Evolutionary conservation across 805 yeast genomes (phyloP).

Genomic region (Metschnikowia kofuensis): DNA sequence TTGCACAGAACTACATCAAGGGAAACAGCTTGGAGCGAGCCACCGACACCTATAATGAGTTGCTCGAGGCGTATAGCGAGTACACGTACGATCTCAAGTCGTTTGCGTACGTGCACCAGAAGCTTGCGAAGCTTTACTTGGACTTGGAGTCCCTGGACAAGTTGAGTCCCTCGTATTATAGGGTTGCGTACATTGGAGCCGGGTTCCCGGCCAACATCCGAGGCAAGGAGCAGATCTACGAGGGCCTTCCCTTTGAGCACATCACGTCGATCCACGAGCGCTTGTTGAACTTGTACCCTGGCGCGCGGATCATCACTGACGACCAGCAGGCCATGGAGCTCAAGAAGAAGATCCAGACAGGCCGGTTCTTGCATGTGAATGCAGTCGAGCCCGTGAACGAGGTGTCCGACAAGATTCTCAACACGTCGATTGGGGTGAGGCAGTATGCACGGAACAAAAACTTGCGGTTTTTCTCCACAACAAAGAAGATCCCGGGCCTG

Average conservation of each 20-base stretch:
- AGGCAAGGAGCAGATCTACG: slow-evolving; percentile 75
- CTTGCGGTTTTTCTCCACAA: slow-evolving; percentile 63
- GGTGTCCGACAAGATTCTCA: slow-evolving; percentile 43
- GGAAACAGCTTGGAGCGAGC: slow-evolving; percentile 82
- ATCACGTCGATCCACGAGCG: slow-evolving; percentile 79
- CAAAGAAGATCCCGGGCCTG: slow-evolving; percentile 71
- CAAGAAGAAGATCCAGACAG: slow-evolving; percentile 53
- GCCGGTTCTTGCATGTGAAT: slow-evolving; percentile 69
- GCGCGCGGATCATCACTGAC: slow-evolving; percentile 65
- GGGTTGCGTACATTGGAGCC: slow-evolving; percentile 75
- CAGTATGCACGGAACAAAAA: slow-evolving; percentile 75
- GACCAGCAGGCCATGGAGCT: slow-evolving; percentile 56
- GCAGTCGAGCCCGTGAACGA: slow-evolving; percentile 69
- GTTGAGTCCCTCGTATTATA: slow-evolving; percentile 72
- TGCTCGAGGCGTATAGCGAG: slow-evolving; percentile 69
- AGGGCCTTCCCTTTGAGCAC: slow-evolving; percentile 86
- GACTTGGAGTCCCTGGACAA: slow-evolving; percentile 69
- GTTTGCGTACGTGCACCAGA: slow-evolving; percentile 65
- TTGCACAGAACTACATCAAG: slow-evolving; percentile 64
- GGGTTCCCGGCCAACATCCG: slow-evolving; percentile 81
- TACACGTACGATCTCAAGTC: slow-evolving; percentile 75
- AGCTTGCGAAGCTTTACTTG: slow-evolving; percentile 64
- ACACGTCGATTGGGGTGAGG: slow-evolving; percentile 59
- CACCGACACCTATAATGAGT: slow-evolving; percentile 70
- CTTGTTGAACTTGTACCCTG: slow-evolving; percentile 71